Evolutionary conservation across 83 land plant genomes (phyloP).

Genomic region (Diphasiastrum complanatum): DNA sequence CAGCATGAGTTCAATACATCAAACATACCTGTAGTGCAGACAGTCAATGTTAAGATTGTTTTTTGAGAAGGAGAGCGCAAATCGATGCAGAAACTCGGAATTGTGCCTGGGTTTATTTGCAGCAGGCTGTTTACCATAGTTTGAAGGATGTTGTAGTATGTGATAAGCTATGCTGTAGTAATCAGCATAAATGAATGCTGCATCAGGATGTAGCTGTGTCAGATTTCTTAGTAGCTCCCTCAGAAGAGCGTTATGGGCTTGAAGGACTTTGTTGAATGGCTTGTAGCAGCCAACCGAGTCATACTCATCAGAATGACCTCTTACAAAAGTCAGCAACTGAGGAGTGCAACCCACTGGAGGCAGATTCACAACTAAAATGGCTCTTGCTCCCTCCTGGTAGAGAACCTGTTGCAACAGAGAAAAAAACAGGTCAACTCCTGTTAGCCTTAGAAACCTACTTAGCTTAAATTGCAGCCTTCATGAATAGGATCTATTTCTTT

Average conservation of each 20-base stretch:
- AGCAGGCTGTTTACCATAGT: neutral
- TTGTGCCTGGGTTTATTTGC: no score
- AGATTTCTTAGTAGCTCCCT: neutral
- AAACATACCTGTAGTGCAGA: neutral
- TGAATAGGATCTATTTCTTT: neutral
- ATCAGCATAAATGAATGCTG: neutral
- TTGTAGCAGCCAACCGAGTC: neutral
- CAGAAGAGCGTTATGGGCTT: neutral
- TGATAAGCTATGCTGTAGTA: neutral
- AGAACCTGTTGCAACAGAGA: neutral
- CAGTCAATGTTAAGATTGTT: neutral
- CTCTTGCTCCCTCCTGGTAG: neutral
- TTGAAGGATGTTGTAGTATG: neutral
- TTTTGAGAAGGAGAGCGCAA: neutral
- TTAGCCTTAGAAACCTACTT: neutral
- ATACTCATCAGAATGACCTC: neutral
- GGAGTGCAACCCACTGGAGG: slow-evolving; percentile 11
- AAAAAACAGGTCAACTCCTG: no score
- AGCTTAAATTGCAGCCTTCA: neutral
- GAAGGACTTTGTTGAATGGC: neutral
- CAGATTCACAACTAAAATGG: neutral
- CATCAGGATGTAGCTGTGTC: neutral
- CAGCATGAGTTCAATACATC: slow-evolving; percentile 1
- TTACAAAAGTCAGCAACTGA: neutral
- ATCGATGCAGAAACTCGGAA: neutral